Base-by-base conservation (phyloP, 2,329 filamentous ascomycete species). In the Helminthosporium solani region DNA sequence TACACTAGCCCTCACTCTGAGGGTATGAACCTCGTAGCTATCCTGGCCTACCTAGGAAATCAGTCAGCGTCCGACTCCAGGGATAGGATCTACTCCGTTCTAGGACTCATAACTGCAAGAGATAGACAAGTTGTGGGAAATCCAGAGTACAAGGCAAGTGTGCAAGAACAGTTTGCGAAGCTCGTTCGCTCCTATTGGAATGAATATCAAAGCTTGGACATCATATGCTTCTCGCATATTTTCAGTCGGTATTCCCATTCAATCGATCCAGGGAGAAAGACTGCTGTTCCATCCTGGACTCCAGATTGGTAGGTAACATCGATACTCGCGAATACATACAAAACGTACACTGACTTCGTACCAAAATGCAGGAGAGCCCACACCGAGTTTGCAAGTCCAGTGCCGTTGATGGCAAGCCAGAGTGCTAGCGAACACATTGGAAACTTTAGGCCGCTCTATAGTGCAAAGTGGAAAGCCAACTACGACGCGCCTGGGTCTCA, bases 341-440 rank as follows among this genome's bases (percentile, higher is more conserved):
- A n/a, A n/a, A n/a, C n/a, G n/a, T n/a, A n/a, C n/a, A n/a, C n/a
- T n/a, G n/a, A n/a, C n/a, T n/a, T n/a, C n/a, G n/a, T n/a, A n/a
- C n/a, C n/a, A n/a, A n/a, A n/a, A n/a, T n/a, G n/a, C n/a, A n/a
- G n/a, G n/a, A 44, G 63, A 19, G 52, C 52, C 2, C 50, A 52
- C 3, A 57, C 58, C 34, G 56, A 63, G 11, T 63, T 54, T 35
- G 57, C 57, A 34, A 64, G 60, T 12, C 63, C 64, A n/a, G 61
- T 67, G 7, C 64, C 64, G 20, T 47, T 67, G 8, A 65, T 66
- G 60, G 64, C 57, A n/a, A 65, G 61, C 25, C 64, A 67, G 39
- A 64, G 58, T 38, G 56, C 61, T 9, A 65, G 49, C 21, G 39
- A 56, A 15, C 48, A 61, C 15, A 60, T 67, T 28, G 61, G 61